Percentiles rank a stretch among this genome's conserved stretches.
Conservation (phyloP, 2,329 filamentous ascomycete genomes). For the Aschersonia sp. region DNA sequence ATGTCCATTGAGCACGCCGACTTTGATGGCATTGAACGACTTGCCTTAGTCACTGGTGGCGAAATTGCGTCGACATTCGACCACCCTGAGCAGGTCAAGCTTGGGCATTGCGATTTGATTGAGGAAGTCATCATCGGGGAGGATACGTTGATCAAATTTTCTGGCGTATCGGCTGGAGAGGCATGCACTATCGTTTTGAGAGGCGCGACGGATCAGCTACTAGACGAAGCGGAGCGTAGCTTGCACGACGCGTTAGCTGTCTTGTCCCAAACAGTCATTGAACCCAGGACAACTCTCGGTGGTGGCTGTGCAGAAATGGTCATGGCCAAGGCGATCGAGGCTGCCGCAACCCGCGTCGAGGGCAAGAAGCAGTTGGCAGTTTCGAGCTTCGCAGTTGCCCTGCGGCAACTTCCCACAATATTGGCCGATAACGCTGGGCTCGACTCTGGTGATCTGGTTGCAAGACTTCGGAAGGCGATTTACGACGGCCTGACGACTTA, state of each 20-base stretch:
- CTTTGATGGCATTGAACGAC: slow-evolving; percentile 91
- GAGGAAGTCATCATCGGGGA: slow-evolving; percentile 98
- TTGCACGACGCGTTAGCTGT: slow-evolving; percentile 93
- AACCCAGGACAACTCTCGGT: slow-evolving; percentile 85
- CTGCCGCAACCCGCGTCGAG: slow-evolving; percentile 80
- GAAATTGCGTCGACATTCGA: slow-evolving; percentile 98
- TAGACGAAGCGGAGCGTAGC: slow-evolving; percentile 92
- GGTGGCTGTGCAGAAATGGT: slow-evolving; percentile 97
- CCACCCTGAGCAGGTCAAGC: slow-evolving; percentile 91
- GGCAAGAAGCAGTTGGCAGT: slow-evolving; percentile 96
- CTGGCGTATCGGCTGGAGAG: slow-evolving; percentile 81
- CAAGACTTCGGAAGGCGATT: slow-evolving; percentile 80
- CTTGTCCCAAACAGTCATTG: slow-evolving; percentile 88
- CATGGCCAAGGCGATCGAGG: slow-evolving; percentile 96
- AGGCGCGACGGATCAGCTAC: slow-evolving; percentile 88
- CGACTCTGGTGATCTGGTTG: slow-evolving; percentile 87
- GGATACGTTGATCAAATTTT: slow-evolving; percentile 95
- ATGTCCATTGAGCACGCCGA: slow-evolving; percentile 98
- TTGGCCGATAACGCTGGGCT: slow-evolving; percentile 94
- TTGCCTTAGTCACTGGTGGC: slow-evolving; percentile 89
- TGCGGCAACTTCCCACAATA: slow-evolving; percentile 90
- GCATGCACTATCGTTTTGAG: slow-evolving; percentile 95
- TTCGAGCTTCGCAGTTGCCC: slow-evolving; percentile 72
- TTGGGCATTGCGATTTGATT: slow-evolving; percentile 87
- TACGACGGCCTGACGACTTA: slow-evolving; percentile 91